A percentile compares a stretch with the other conserved stretches of the same genome.
phyloP scores from a whole-genome alignment of 441 rosid genomes.

The Pelargonium fulgidum region DNA sequence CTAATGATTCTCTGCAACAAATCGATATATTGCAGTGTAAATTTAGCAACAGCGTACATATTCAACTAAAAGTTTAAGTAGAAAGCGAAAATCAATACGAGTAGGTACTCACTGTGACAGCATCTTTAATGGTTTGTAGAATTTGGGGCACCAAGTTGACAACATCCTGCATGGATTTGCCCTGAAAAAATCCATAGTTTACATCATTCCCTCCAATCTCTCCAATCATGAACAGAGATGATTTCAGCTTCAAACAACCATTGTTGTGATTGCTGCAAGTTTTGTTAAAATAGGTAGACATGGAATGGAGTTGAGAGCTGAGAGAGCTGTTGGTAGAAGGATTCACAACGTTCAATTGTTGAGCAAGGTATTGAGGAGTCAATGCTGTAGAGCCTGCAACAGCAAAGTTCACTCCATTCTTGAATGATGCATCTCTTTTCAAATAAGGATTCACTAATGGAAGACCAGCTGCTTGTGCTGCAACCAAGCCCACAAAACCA shows the following conservation, averaged over 20 bases:
- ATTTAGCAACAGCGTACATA: no score
- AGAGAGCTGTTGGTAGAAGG: constrained; percentile 28
- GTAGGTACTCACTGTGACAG: constrained; percentile 15
- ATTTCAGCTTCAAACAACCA: no score
- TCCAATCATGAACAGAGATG: constrained; percentile 37
- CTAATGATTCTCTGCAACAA: no score
- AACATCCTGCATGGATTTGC: constrained; percentile 23
- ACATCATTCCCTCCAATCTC: constrained; percentile 49
- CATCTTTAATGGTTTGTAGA: constrained; percentile 30
- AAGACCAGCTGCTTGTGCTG: constrained; percentile 19
- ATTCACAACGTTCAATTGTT: constrained; percentile 18
- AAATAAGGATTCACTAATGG: constrained; percentile 21
- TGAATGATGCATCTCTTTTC: constrained; percentile 1
- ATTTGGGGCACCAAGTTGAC: constrained; percentile 31
- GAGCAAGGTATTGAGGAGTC: constrained; percentile 12
- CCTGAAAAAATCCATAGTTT: constrained; percentile 28
- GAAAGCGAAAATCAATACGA: neutral
- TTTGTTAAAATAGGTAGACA: constrained; percentile 20
- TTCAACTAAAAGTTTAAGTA: no score
- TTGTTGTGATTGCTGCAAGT: neutral
- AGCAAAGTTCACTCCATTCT: constrained; percentile 30
- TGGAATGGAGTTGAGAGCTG: constrained; percentile 24
- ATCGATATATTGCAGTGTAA: no score
- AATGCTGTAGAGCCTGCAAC: constrained; percentile 29
- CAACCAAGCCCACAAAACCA: neutral